Evolutionary conservation across 2,329 filamentous ascomycete genomes (phyloP).

Genomic region (Aspergillus caelatus): DNA sequence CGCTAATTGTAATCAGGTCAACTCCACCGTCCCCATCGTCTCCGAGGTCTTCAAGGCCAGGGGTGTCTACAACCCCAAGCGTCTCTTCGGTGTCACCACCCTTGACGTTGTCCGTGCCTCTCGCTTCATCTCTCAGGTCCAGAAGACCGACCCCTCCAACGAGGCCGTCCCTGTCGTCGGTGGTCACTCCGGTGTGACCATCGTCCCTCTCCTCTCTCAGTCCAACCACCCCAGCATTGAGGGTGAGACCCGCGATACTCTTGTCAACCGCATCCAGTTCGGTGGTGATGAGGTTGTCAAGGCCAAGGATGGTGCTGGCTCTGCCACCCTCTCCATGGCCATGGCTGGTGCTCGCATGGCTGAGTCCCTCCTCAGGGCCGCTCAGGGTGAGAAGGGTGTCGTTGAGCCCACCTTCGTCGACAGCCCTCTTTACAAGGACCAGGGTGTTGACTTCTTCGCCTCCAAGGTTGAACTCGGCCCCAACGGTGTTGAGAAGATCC

Average conservation of each 20-base stretch:
- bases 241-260: constrained; percentile 71
- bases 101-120: constrained; percentile 97
- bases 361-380: constrained; percentile 89
- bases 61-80: constrained; percentile 98
- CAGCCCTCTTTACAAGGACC: constrained; percentile 96
- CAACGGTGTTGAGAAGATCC: constrained; percentile 92
- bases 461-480: constrained; percentile 94
- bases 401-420: constrained; percentile 97
- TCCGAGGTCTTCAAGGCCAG: constrained; percentile 94
- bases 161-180: constrained; percentile 96
- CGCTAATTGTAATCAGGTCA: constrained; percentile 60
- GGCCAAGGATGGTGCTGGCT: constrained; percentile 97
- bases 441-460: constrained; percentile 96
- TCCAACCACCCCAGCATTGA: constrained; percentile 81
- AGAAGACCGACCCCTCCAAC: constrained; percentile 83
- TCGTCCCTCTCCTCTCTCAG: constrained; percentile 96
- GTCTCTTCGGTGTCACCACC: constrained; percentile 98
- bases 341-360: constrained; percentile 87
- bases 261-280: constrained; percentile 96
- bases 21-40: constrained; percentile 98
- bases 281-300: constrained; percentile 98
- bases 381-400: constrained; percentile 91
- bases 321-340: constrained; percentile 97
- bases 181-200: constrained; percentile 97
- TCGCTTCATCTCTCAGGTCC: constrained; percentile 95